Base-by-base conservation (phyloP, 2,329 filamentous ascomycete genomes). In the Epichloe hybrida region DNA sequence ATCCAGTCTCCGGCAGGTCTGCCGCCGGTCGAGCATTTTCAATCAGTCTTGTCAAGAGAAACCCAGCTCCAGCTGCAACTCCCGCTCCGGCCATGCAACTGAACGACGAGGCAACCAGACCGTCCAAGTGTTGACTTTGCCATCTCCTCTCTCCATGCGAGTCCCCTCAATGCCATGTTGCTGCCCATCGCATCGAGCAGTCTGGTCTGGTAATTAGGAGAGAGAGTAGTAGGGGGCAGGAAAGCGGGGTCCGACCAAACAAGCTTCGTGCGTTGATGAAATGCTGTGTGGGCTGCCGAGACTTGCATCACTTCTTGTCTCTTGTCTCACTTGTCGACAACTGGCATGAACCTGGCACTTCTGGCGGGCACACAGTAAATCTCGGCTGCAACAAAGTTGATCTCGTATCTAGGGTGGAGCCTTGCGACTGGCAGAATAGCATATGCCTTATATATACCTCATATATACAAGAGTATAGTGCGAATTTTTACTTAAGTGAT, bases 261-360 rank as follows among this genome's bases (percentile, higher is more conserved):
- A 17, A 45, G 42, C 42, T 12, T 45, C 20, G 40, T 45, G 42
- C 21, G 21, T 45, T 17, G 42, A 37, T 36, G 27, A 46, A 36
- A 37, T 46, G 44, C 31, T 46, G 44, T 37, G 44, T 17, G 17
- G 46, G 38, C 46, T 49, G 38, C 46, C 38, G 38, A 49, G 47
- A 49, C 38, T 42, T 36, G 47, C 47, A 35, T 42, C 38, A 41
- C 46, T 6, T 2, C n/a, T 42, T 42, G 38, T 48, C 23, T 27
- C 23, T 27, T 27, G 23, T 27, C 47, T 42, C 38, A 49, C 47
- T 34, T 17, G 20, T 11, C 11, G 47, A 20, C 38, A 36, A 36
- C 38, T 41, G 47, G 38, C 47, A 49, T 41, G 38, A 42, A 27
- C 38, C 38, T 1, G 37, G n/a, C 23, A 42, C 15, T 35, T 21